Evolutionary conservation across 1,139 yeast genomes (phyloP), one percentile per base, ranked within the genome.

Genomic region (Sugiyamaella grinbergsii): DNA sequence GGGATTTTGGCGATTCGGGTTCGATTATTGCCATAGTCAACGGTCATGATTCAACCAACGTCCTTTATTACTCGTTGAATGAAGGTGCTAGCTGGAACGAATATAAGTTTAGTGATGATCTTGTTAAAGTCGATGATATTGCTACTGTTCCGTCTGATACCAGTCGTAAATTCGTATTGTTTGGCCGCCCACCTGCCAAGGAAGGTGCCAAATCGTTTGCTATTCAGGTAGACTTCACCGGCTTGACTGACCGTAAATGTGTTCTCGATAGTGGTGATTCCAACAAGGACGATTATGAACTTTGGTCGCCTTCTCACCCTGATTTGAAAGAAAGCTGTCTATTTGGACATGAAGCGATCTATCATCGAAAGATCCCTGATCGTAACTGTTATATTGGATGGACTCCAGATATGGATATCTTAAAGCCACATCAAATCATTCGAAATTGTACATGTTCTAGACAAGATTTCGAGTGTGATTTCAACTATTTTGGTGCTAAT

Each of bases 1-100:
- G 98, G 98, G 98, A 91, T 67, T 93, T 76, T 68, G 98, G 98
- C 54, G 98, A 94, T 66, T 85, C 90, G 59, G 98, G 99, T 5
- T 82, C 96, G 0, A 78, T 94, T 38, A 71, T 93, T 53, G 89
- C 86, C 1, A 68, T 91, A 46, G 93, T 85, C 3, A 75, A 80
- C 47, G 80, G 80, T 19, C 71, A 67, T 6, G 80, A 78, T 3
- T 71, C 73, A 24, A 84, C 96, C 0, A 75, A 88, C 55, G 67
- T 71, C 0, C 55, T 93, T 1, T 61, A 71, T 1, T 91, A 83
- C 61, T 85, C 97, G 0, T 67, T 83, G 23, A 93, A 93, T 68
- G 86, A 84, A 59, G 99, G 98, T 32, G 71, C 73, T 5, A 73
- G 83, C 1, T 93, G 98, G 98, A 60, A 66, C 2, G 83, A 80